These are phyloP conservation scores for Angomonas desouzai DNA, from an alignment of 208 protist species.

Conservation along the genomic window DNA sequence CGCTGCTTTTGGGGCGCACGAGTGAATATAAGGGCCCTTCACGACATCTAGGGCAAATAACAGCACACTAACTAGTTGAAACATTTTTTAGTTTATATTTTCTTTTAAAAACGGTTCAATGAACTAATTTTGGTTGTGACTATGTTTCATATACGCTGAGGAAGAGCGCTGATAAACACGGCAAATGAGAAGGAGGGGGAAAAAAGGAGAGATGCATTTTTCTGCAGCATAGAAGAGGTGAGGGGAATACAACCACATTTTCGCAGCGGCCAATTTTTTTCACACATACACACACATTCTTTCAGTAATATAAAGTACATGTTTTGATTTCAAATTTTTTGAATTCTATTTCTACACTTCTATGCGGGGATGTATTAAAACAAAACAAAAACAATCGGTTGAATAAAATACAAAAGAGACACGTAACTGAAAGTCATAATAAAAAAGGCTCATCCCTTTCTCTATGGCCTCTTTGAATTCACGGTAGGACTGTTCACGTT, in stretches of 20 bases:
- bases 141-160: no score
- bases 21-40: slow-evolving; percentile 77
- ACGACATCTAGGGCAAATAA: slow-evolving; percentile 82
- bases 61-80: slow-evolving; percentile 58
- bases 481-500: not conserved
- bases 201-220: no score
- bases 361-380: slow-evolving; percentile 10
- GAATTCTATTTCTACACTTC: not conserved
- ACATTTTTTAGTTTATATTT: slow-evolving; percentile 15
- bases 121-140: no score
- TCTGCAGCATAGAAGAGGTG: no score
- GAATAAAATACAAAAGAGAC: not conserved
- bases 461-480: no score
- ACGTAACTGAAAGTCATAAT: no score
- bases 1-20: slow-evolving; percentile 47
- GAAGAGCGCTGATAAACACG: no score
- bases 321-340: not conserved
- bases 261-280: no score
- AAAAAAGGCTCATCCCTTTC: no score
- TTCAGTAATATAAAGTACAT: not conserved
- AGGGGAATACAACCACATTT: no score
- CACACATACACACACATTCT: no score
- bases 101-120: not conserved
- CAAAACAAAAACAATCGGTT: slow-evolving; percentile 5
- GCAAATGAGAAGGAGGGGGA: no score